These are phyloP conservation scores for Annona cherimola DNA, from an alignment of 164 flowering plant species.

Conservation along the genomic window DNA sequence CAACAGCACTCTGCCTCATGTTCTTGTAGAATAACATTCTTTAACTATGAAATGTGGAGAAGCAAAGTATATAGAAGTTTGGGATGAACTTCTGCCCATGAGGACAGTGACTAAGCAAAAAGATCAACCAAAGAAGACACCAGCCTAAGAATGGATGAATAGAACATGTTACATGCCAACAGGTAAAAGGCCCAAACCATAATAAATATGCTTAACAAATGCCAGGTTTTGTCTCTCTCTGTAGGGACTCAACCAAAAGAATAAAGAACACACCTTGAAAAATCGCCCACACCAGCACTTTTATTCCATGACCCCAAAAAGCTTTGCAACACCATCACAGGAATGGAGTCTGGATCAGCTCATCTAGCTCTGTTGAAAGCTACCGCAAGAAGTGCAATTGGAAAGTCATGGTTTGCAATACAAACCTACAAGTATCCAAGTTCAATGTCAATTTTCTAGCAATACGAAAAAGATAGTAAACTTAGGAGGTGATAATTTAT, in stretches of 20 bases:
- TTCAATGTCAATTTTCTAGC: background rate
- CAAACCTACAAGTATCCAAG: conserved; percentile 46
- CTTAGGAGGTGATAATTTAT: background rate
- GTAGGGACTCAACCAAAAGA: background rate
- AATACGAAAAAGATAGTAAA: background rate
- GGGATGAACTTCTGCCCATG: too few relatives aligned
- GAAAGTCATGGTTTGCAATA: conserved; percentile 62
- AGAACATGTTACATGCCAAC: background rate
- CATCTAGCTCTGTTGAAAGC: conserved; percentile 82
- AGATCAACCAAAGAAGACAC: background rate
- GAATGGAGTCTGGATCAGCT: conserved; percentile 88
- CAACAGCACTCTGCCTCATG: too few relatives aligned
- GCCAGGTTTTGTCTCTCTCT: background rate
- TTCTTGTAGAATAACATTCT: too few relatives aligned
- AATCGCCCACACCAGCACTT: conserved; percentile 64
- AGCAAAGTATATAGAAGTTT: too few relatives aligned
- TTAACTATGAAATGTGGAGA: too few relatives aligned
- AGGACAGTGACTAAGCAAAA: background rate
- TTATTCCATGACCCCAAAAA: conserved; percentile 85
- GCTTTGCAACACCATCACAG: conserved; percentile 82
- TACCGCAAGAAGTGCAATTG: conserved; percentile 83
- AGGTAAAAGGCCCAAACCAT: background rate
- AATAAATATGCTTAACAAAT: background rate
- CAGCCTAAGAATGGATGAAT: background rate
- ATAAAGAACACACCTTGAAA: conserved; percentile 55